These are phyloP conservation scores for Botrytis aclada DNA, from an alignment of 2,329 filamentous ascomycete genomes.

Conservation along the genomic window DNA sequence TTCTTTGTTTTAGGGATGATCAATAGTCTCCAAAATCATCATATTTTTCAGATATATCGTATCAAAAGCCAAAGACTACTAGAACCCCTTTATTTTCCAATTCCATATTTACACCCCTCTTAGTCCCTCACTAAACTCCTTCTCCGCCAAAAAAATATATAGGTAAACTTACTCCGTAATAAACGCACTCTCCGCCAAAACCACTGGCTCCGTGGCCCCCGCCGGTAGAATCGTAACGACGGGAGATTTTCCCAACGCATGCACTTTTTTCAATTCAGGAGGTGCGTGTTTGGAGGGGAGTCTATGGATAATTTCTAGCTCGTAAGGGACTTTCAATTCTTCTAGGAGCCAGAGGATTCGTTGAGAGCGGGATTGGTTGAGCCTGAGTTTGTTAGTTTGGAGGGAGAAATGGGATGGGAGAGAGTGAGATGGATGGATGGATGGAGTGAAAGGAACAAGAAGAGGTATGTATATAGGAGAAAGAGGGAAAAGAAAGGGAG, in stretches of 20 bases:
- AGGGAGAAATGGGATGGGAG: neutral
- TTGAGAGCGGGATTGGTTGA: constrained; percentile 47
- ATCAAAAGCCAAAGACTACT: neutral
- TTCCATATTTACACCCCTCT: neutral
- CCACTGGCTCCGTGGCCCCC: constrained; percentile 45
- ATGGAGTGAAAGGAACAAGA: constrained; percentile 44
- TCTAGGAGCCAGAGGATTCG: constrained; percentile 69
- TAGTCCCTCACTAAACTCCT: too few relatives aligned
- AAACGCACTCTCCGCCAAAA: constrained; percentile 77
- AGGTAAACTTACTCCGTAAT: constrained; percentile 58
- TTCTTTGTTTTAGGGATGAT: neutral
- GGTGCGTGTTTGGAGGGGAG: constrained; percentile 61
- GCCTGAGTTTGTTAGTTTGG: constrained; percentile 29
- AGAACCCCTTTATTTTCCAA: neutral
- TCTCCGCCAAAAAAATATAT: neutral
- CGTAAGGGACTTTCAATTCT: constrained; percentile 70
- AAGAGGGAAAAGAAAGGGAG: neutral
- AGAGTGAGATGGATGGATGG: neutral
- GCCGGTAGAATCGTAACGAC: constrained; percentile 62
- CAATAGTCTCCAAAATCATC: neutral
- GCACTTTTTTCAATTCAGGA: constrained; percentile 69
- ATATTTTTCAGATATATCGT: neutral
- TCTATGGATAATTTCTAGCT: constrained; percentile 77
- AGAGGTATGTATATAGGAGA: constrained; percentile 9
- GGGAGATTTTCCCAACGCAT: constrained; percentile 85